Percentiles rank a stretch among this genome's conserved stretches.
Evolutionary conservation across 148 eudicot species (phyloP).

Genomic region (Linanthus parryae): DNA sequence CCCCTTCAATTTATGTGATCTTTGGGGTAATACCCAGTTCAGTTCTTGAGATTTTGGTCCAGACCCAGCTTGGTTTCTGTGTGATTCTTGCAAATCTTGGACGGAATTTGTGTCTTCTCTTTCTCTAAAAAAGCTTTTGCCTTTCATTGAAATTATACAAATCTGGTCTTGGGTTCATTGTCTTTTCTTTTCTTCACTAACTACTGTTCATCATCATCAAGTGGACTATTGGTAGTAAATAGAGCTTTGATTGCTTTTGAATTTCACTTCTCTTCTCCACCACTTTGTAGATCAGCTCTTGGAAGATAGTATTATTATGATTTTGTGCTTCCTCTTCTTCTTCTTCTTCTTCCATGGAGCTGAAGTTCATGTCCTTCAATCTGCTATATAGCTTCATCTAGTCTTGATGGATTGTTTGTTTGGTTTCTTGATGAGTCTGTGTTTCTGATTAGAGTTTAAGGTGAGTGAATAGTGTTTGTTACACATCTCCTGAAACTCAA

Average conservation of each 20-base stretch:
- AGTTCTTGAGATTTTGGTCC: constrained; percentile 1
- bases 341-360: neutral
- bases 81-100: too few relatives aligned
- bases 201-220: constrained; percentile 29
- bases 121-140: too few relatives aligned
- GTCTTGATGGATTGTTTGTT: too few relatives aligned
- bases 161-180: constrained; percentile 22
- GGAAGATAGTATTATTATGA: too few relatives aligned
- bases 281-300: neutral
- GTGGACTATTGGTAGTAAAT: neutral
- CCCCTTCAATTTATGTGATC: neutral
- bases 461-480: constrained; percentile 16
- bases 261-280: constrained; percentile 12
- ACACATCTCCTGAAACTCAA: constrained; percentile 12
- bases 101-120: too few relatives aligned
- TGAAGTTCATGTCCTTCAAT: neutral
- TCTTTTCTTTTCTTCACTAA: neutral
- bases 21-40: too few relatives aligned
- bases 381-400: neutral
- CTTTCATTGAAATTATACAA: constrained; percentile 13
- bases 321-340: neutral
- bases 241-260: constrained; percentile 20
- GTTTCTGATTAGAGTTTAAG: constrained; percentile 1
- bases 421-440: too few relatives aligned
- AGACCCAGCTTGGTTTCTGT: neutral